Conservation (phyloP, 345 rosid species). For the Moringa oleifera region DNA sequence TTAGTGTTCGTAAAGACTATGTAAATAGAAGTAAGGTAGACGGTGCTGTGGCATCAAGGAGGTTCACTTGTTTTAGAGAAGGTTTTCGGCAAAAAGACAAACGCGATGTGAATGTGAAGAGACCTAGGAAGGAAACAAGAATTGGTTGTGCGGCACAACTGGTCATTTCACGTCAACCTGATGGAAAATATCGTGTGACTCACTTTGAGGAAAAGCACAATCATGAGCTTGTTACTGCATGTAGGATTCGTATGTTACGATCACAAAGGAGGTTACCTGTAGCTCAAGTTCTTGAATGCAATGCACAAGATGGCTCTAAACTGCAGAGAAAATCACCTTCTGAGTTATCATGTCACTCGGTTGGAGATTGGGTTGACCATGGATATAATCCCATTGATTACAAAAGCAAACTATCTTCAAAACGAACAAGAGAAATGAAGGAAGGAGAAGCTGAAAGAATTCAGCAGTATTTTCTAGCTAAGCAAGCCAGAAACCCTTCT, state of each 20-base stretch:
- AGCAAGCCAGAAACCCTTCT: conserved; percentile 27
- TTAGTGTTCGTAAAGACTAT: conserved; percentile 35
- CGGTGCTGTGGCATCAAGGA: conserved; percentile 36
- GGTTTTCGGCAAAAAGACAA: conserved; percentile 34
- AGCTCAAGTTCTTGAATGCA: conserved; percentile 19
- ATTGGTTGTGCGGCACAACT: conserved; percentile 36
- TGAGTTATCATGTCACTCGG: conserved; percentile 10
- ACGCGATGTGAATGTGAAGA: conserved; percentile 24
- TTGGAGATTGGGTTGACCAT: conserved; percentile 9
- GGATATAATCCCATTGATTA: conserved; percentile 16
- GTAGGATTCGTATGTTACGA: conserved; percentile 23
- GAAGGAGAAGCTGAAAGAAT: conserved; percentile 29
- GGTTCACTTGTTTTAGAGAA: conserved; percentile 38
- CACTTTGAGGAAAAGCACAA: conserved; percentile 35
- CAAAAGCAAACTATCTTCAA: conserved; percentile 20
- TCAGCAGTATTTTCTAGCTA: conserved; percentile 22
- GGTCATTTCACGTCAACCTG: conserved; percentile 30
- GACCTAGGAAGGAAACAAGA: conserved; percentile 32
- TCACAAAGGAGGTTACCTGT: conserved; percentile 26
- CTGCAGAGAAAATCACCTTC: conserved; percentile 8
- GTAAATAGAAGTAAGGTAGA: conserved; percentile 33
- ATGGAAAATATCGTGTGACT: conserved; percentile 31
- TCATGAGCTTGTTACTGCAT: conserved; percentile 31
- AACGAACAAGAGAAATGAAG: conserved; percentile 19
- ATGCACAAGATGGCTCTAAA: conserved; percentile 10